phyloP scores from a whole-genome alignment of 176 grass and related monocot genomes.

The Carex littledalei region DNA sequence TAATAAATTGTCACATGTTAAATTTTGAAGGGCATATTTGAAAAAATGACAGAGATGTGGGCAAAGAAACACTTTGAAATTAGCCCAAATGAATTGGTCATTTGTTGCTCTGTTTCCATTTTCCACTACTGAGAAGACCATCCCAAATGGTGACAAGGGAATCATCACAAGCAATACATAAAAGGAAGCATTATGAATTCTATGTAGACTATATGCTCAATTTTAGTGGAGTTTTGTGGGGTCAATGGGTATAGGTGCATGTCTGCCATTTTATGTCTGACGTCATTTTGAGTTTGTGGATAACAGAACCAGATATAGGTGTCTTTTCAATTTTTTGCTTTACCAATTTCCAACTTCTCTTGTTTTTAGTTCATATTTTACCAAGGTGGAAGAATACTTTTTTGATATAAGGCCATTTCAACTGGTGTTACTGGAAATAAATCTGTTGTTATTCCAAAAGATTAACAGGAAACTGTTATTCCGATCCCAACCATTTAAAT shows the following conservation, averaged over 20 bases:
- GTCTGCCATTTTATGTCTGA: slow-evolving; percentile 19
- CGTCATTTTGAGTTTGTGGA: slow-evolving; percentile 15
- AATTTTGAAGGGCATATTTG: neutral
- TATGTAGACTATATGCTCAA: slow-evolving; percentile 8
- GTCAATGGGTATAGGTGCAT: slow-evolving; percentile 11
- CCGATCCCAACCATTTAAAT: too few relatives aligned
- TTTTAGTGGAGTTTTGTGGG: neutral
- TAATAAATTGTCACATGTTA: neutral
- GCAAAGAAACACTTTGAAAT: neutral
- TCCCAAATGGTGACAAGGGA: slow-evolving; percentile 17
- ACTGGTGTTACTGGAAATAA: neutral
- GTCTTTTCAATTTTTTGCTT: neutral
- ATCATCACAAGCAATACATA: slow-evolving; percentile 17
- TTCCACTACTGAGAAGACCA: slow-evolving; percentile 23
- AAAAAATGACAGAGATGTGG: neutral
- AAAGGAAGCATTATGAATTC: slow-evolving; percentile 22
- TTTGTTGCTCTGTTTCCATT: slow-evolving; percentile 21
- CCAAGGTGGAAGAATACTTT: neutral
- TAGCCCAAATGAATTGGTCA: neutral
- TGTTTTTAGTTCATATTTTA: neutral
- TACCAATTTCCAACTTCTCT: neutral
- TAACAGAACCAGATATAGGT: slow-evolving; percentile 19
- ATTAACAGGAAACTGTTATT: too few relatives aligned
- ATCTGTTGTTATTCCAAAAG: neutral
- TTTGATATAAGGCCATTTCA: neutral